Evolutionary conservation across 192 early-diverging fungal species (phyloP).

Genomic region (Linderina pennispora): DNA sequence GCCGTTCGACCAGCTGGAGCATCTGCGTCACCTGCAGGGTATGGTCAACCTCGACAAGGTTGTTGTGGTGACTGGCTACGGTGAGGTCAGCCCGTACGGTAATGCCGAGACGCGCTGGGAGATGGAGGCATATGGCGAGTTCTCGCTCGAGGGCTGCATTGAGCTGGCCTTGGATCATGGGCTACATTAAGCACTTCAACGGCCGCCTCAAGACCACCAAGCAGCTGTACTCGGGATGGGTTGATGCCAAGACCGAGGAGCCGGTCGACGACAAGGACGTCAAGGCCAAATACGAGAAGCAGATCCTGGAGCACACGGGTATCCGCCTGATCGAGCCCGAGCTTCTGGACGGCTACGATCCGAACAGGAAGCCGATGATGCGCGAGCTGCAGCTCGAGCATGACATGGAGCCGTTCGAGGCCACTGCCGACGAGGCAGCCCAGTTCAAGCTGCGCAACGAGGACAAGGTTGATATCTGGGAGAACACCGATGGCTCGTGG

Average conservation of each 20-base stretch:
- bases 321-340: slow-evolving; percentile 63
- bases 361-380: slow-evolving; percentile 73
- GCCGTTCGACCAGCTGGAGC: slow-evolving; percentile 55
- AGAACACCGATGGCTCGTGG: slow-evolving; percentile 51
- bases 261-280: slow-evolving; percentile 81
- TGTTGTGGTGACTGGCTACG: slow-evolving; percentile 82
- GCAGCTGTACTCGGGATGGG: slow-evolving; percentile 59
- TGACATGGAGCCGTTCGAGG: slow-evolving; percentile 78
- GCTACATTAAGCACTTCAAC: slow-evolving; percentile 82
- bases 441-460: slow-evolving; percentile 81
- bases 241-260: slow-evolving; percentile 75
- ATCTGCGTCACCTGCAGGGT: slow-evolving; percentile 54
- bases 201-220: slow-evolving; percentile 5
- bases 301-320: slow-evolving; percentile 67
- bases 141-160: slow-evolving; percentile 55
- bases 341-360: slow-evolving; percentile 80
- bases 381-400: slow-evolving; percentile 81
- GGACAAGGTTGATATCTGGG: slow-evolving; percentile 57
- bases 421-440: slow-evolving; percentile 77
- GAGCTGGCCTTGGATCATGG: slow-evolving; percentile 96
- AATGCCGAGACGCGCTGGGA: slow-evolving; percentile 87
- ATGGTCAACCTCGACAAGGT: slow-evolving; percentile 84
- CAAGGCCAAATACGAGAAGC: slow-evolving; percentile 84
- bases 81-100: slow-evolving; percentile 87
- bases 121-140: slow-evolving; percentile 73